Conservation (phyloP, 2,329 filamentous ascomycete genomes). For the Colletotrichum ledebouriae region DNA sequence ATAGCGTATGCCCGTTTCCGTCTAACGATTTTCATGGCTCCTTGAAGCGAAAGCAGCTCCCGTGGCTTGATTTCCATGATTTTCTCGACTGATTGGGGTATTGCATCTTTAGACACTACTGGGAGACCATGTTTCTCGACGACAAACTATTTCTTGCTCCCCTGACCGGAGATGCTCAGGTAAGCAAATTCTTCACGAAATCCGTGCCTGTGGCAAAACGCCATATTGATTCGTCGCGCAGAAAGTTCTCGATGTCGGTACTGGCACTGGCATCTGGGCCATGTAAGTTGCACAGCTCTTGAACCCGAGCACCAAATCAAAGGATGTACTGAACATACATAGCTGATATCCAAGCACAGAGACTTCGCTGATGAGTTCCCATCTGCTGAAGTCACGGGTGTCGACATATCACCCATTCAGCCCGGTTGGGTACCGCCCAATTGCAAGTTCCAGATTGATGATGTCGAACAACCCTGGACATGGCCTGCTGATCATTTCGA, state of each 20-base stretch:
- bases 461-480: slow-evolving; percentile 57
- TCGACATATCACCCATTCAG: slow-evolving; percentile 70
- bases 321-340: background rate
- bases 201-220: background rate
- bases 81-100: background rate
- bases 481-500: slow-evolving; percentile 59
- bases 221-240: slow-evolving; percentile 27
- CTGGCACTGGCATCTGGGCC: slow-evolving; percentile 60
- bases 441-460: slow-evolving; percentile 54
- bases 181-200: slow-evolving; percentile 9
- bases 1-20: background rate
- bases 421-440: slow-evolving; percentile 55
- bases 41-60: background rate
- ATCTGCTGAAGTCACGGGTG: slow-evolving; percentile 60
- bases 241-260: slow-evolving; percentile 58
- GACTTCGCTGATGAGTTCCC: slow-evolving; percentile 62
- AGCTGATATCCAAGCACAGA: slow-evolving; percentile 50
- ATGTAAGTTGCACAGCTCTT: slow-evolving; percentile 47
- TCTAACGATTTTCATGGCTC: background rate
- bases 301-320: background rate
- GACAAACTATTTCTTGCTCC: slow-evolving; percentile 55
- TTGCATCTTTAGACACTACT: slow-evolving; percentile 2
- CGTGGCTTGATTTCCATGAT: background rate
- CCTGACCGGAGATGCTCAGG: slow-evolving; percentile 47
- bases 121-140: slow-evolving; percentile 47